Conservation (phyloP, 305 asterid species). For the Fraxinus ornus region DNA sequence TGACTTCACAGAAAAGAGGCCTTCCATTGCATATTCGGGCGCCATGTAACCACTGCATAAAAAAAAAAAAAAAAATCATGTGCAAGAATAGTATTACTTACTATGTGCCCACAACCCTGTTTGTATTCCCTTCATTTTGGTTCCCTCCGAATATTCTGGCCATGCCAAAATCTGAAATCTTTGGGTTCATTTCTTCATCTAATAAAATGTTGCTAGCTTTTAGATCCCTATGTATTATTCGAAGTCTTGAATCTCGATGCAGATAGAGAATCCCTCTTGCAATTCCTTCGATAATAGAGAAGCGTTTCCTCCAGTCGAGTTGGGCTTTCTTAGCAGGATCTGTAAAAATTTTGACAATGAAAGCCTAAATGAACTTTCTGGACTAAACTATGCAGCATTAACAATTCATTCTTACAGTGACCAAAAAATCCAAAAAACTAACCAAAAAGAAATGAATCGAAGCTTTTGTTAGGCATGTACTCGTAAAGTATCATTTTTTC, state of each 20-base stretch:
- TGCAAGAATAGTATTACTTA: conserved; percentile 39
- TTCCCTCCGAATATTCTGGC: conserved; percentile 86
- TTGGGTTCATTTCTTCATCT: conserved; percentile 91
- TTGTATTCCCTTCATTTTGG: conserved; percentile 77
- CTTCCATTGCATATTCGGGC: conserved; percentile 96
- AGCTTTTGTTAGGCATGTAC: conserved; percentile 86
- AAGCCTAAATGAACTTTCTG: background rate
- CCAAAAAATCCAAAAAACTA: conserved; percentile 17
- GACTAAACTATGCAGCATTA: background rate
- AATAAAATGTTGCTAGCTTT: conserved; percentile 86
- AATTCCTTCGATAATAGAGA: conserved; percentile 71
- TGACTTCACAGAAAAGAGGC: conserved; percentile 73
- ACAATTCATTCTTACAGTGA: background rate
- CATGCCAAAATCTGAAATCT: conserved; percentile 95
- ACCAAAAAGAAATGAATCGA: conserved; percentile 79
- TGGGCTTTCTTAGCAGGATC: conserved; percentile 51
- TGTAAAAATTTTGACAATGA: conserved; percentile 22
- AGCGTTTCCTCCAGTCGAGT: conserved; percentile 71
- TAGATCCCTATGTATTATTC: conserved; percentile 80
- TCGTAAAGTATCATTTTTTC: conserved; percentile 78
- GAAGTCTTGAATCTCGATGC: conserved; percentile 89
- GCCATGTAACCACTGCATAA: conserved; percentile 80
- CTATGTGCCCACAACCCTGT: conserved; percentile 86
- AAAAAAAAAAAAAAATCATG: background rate
- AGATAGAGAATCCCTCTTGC: conserved; percentile 90